These are phyloP conservation scores for Asterochloris erici DNA, from an alignment of 139 green algal species.

Conservation along the genomic window DNA sequence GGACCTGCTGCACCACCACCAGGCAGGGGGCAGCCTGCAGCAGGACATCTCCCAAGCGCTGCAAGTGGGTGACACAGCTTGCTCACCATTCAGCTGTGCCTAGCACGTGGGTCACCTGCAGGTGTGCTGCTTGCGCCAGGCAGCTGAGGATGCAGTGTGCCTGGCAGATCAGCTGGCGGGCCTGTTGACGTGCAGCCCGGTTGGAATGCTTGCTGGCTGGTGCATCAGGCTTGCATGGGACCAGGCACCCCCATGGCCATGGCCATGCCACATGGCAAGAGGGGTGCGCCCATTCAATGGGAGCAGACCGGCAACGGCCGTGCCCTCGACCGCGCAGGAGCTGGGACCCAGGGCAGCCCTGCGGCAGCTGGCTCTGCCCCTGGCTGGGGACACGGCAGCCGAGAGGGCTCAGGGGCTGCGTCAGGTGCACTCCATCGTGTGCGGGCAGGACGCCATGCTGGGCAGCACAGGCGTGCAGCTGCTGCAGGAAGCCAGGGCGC, in stretches of 20 bases:
- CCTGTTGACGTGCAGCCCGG: not conserved
- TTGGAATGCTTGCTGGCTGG: not conserved
- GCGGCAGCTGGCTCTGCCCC: constrained; percentile 6
- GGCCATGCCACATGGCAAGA: no score
- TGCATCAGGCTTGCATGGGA: not conserved
- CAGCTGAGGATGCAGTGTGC: not conserved
- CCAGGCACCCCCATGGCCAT: no score
- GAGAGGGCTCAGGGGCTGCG: not conserved
- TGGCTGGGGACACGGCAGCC: not conserved
- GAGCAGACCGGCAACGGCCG: no score
- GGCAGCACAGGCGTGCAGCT: not conserved
- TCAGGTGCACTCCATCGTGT: not conserved
- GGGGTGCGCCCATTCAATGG: not conserved
- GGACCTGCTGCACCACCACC: not conserved
- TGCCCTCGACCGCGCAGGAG: not conserved
- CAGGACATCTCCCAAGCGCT: not conserved
- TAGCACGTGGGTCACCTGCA: not conserved
- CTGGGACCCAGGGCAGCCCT: not conserved
- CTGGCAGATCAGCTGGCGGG: not conserved
- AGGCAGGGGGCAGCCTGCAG: not conserved
- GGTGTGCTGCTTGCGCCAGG: not conserved
- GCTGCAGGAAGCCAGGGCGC: not conserved
- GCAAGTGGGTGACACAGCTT: not conserved
- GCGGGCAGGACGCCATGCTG: not conserved
- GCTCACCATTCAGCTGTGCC: not conserved